A percentile compares a stretch with the other conserved stretches of the same genome.
Evolutionary conservation across 805 yeast species (phyloP).

Genomic region (Cyberlindnera meyerae): DNA sequence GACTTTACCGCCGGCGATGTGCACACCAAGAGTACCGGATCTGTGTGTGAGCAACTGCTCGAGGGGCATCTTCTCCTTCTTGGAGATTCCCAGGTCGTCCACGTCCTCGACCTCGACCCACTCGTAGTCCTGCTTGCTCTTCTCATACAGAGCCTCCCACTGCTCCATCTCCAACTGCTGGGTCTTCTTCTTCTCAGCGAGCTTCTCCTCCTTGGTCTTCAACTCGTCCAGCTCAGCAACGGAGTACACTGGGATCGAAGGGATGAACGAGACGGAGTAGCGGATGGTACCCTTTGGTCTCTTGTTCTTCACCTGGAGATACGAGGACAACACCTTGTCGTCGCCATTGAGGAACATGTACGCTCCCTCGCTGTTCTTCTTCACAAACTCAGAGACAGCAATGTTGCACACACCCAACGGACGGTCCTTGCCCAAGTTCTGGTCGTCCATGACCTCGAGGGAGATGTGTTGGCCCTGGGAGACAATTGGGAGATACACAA

Average conservation of each 20-base stretch:
- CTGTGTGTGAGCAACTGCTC: conserved; percentile 50
- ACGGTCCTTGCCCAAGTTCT: conserved; percentile 58
- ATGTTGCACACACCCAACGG: conserved; percentile 54
- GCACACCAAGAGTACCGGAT: conserved; percentile 59
- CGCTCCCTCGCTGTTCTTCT: conserved; percentile 42
- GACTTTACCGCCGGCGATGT: conserved; percentile 46
- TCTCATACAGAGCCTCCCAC: conserved; percentile 46
- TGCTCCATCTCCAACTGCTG: conserved; percentile 35
- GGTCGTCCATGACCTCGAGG: conserved; percentile 62
- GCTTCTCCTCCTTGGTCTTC: conserved; percentile 35
- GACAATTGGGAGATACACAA: conserved; percentile 53
- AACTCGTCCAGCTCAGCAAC: conserved; percentile 48
- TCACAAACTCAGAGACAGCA: conserved; percentile 43
- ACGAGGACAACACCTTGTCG: conserved; percentile 35
- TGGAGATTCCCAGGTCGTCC: conserved; percentile 29
- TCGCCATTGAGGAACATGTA: conserved; percentile 49
- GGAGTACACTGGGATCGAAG: conserved; percentile 59
- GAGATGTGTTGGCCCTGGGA: conserved; percentile 56
- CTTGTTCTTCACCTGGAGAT: conserved; percentile 28
- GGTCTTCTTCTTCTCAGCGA: conserved; percentile 33
- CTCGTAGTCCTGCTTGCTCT: conserved; percentile 59
- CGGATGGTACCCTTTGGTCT: conserved; percentile 47
- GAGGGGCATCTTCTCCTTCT: conserved; percentile 44
- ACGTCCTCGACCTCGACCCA: conserved; percentile 48
- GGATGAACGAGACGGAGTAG: conserved; percentile 60